phyloP scores from a whole-genome alignment of 2,329 filamentous ascomycete genomes.

The Leptographium procerum region DNA sequence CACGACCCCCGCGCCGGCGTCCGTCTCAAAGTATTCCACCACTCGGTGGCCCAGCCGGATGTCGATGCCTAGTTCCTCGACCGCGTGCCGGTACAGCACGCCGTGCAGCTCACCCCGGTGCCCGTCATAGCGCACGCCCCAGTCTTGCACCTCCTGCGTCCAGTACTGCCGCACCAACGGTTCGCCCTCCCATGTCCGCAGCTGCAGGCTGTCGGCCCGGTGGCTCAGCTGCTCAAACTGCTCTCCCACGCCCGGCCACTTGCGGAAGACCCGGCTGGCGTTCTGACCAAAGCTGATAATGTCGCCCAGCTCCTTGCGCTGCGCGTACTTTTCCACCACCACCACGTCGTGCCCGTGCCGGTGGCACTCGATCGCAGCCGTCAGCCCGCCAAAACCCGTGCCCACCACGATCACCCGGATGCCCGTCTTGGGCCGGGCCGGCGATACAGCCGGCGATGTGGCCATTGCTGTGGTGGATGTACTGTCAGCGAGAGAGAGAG shows the following conservation, averaged over 20 bases:
- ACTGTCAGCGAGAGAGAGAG: too few relatives aligned
- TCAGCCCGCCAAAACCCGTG: constrained; percentile 48
- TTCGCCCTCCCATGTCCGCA: constrained; percentile 10
- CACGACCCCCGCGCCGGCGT: constrained; percentile 33
- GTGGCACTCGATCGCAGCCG: constrained; percentile 48
- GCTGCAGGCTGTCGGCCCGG: constrained; percentile 21
- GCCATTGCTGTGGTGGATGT: too few relatives aligned
- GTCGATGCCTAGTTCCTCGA: constrained; percentile 36
- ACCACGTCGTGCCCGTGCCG: constrained; percentile 45
- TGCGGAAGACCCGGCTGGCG: constrained; percentile 42
- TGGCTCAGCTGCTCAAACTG: constrained; percentile 38
- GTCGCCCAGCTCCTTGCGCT: constrained; percentile 47
- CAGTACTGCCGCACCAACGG: constrained; percentile 9
- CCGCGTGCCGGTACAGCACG: constrained; percentile 37
- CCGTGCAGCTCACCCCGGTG: constrained; percentile 41
- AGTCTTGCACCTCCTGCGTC: constrained; percentile 16
- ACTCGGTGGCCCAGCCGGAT: constrained; percentile 39
- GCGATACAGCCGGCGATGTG: too few relatives aligned
- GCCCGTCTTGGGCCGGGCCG: constrained; percentile 15
- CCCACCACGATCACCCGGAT: constrained; percentile 42
- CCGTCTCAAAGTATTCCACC: constrained; percentile 37
- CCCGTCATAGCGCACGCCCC: constrained; percentile 39
- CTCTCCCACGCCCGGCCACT: constrained; percentile 32
- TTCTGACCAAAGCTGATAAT: constrained; percentile 53
- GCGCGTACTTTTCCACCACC: constrained; percentile 39